These are phyloP conservation scores for Fusarium multiceps DNA, from an alignment of 2,329 filamentous ascomycete genomes.

Conservation along the genomic window DNA sequence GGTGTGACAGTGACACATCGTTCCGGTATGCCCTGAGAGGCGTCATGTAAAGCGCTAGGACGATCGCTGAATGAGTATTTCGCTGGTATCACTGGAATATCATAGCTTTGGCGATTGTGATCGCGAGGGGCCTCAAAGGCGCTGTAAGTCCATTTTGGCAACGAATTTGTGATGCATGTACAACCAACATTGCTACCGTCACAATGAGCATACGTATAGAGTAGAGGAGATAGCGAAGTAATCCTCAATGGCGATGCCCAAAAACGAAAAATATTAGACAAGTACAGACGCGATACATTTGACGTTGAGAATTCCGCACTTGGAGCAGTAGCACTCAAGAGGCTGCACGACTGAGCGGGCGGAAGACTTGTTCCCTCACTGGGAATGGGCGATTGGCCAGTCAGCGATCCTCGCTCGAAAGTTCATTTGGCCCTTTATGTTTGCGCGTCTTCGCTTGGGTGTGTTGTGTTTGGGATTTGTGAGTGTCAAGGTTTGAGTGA, in stretches of 20 bases:
- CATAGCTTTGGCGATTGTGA: slow-evolving; percentile 27
- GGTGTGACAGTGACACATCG: slow-evolving; percentile 43
- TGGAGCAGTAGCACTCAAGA: slow-evolving; percentile 41
- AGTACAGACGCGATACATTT: slow-evolving; percentile 41
- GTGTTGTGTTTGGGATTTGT: slow-evolving; percentile 23
- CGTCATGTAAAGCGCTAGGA: slow-evolving; percentile 40
- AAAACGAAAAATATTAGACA: slow-evolving; percentile 32
- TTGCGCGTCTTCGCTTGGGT: slow-evolving; percentile 12
- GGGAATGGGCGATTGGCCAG: slow-evolving; percentile 35
- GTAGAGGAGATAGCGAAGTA: slow-evolving; percentile 9
- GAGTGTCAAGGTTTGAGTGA: slow-evolving; percentile 9
- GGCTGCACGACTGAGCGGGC: slow-evolving; percentile 34
- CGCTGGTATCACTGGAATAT: slow-evolving; percentile 46
- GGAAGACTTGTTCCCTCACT: slow-evolving; percentile 23
- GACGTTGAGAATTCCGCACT: slow-evolving; percentile 29
- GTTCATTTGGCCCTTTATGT: slow-evolving; percentile 11
- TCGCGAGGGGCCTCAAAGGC: slow-evolving; percentile 22
- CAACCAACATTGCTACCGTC: slow-evolving; percentile 14
- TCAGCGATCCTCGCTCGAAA: slow-evolving; percentile 26
- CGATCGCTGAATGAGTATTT: slow-evolving; percentile 36
- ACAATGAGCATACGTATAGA: slow-evolving; percentile 5
- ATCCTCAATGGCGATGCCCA: not conserved
- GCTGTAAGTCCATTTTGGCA: slow-evolving; percentile 20
- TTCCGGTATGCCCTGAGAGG: slow-evolving; percentile 41
- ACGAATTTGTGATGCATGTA: slow-evolving; percentile 31